Evolutionary conservation across 257 asterid genomes (phyloP), one percentile per base, ranked within the genome.

Genomic region (Solanum corneliomulleri): DNA sequence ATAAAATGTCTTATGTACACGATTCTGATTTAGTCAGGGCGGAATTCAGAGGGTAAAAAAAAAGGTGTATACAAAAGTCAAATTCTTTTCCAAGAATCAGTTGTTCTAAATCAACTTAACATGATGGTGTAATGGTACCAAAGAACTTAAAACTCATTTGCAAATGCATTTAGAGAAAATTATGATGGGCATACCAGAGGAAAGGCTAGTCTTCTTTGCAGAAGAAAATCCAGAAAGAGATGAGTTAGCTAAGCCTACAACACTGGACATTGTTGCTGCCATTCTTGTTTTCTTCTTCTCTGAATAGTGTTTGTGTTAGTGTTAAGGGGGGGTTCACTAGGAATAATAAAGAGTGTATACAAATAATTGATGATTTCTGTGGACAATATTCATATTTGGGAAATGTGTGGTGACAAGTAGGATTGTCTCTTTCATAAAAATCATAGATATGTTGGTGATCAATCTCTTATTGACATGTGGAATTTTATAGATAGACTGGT

Each of bases 261-360:
- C 91, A 82, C 94, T 77, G 58, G 95, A 94, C 93, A 93, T 92
- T 88, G 97, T 88, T 78, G 98, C 87, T 85, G 98, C 96, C 95
- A 92, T 93, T 90, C 81, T 81, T 87, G 21, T 10, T 29, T 76
- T 83, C 86, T 39, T 66, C 85, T 35, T 70, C 37, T 47, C 75
- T 47, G 47, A 82, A 69, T 7, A 42, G 29, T 45, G 27, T 81
- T 81, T 16, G 0, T 27, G 84, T 27, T 77, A 3, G 83, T 25
- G 64, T 18, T 56, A 56, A 56, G 11, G n/a, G 7, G n/a, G 7
- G n/a, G n/a, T 7, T 56, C 64, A 33, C 15, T 11, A 16, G 68
- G 37, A 33, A 44, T 21, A 29, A 33, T 37, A 11, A 29, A 62
- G 87, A 87, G 88, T 86, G 87, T 89, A 44, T 12, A 52, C 71